Percentiles rank a stretch among this genome's conserved stretches.
phyloP scores from a whole-genome alignment of 2,329 filamentous ascomycete species.

The Diplodia sapinea region DNA sequence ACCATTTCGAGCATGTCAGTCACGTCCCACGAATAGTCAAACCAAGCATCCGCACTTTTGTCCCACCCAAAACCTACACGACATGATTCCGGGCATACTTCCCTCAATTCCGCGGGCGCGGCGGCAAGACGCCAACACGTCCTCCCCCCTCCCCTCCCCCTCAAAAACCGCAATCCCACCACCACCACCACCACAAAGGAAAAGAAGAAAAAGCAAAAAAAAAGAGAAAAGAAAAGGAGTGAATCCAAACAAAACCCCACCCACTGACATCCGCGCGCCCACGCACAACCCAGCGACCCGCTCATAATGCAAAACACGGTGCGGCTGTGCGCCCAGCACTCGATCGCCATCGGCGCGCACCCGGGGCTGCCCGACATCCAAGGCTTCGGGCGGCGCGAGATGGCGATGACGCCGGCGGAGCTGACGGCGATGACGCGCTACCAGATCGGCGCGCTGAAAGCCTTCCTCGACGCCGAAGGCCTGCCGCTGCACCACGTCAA shows the following conservation, averaged over 20 bases:
- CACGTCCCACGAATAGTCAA: too few species aligned
- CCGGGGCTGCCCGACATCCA: constrained; percentile 69
- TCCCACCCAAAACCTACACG: too few species aligned
- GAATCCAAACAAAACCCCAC: background rate
- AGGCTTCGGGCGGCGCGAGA: constrained; percentile 68
- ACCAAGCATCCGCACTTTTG: too few species aligned
- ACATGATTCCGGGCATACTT: too few species aligned
- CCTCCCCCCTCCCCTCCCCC: too few species aligned
- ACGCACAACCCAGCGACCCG: constrained; percentile 56
- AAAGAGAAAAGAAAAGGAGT: background rate
- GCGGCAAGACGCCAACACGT: too few species aligned
- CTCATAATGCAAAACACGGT: constrained; percentile 69
- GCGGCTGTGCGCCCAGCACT: constrained; percentile 61
- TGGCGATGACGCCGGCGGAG: constrained; percentile 64
- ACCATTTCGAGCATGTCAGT: too few species aligned
- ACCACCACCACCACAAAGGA: too few species aligned
- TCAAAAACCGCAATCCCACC: background rate
- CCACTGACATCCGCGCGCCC: background rate
- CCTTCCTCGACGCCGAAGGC: constrained; percentile 62
- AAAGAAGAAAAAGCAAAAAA: background rate
- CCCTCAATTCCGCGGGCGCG: too few species aligned
- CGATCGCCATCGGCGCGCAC: constrained; percentile 65
- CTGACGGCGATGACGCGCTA: constrained; percentile 65
- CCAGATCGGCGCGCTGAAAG: constrained; percentile 68
- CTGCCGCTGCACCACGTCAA: constrained; percentile 66